Evolutionary conservation across 306 rosid species (phyloP).

Genomic region (barrel medic (Medicago truncatula)): DNA sequence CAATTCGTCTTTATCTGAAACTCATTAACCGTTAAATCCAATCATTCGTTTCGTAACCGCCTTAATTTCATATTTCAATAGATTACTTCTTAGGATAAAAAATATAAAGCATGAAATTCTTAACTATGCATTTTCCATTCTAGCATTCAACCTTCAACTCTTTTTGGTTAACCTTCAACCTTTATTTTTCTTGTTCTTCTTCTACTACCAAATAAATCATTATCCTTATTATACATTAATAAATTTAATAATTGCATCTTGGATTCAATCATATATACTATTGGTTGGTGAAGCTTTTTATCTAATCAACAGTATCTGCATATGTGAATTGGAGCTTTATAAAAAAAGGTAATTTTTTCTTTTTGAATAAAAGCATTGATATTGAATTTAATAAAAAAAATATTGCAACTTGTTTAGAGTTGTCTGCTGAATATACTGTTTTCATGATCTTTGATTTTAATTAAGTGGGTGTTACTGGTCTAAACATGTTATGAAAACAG

Average conservation of each 20-base stretch:
- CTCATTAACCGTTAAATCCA: too few species aligned
- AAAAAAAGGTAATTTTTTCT: conserved; percentile 31
- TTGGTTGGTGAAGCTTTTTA: conserved; percentile 39
- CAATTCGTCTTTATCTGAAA: too few species aligned
- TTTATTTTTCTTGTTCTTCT: neutral
- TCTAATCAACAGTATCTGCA: conserved; percentile 37
- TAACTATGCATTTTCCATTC: neutral
- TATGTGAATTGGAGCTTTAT: conserved; percentile 37
- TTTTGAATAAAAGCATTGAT: conserved; percentile 42
- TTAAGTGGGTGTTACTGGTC: conserved; percentile 45
- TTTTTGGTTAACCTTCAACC: neutral
- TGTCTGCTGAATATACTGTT: conserved; percentile 31
- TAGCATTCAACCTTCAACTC: neutral
- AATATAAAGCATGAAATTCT: too few species aligned
- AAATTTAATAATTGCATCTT: conserved; percentile 29
- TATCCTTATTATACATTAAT: neutral
- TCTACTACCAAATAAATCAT: conserved; percentile 7
- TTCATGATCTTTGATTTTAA: conserved; percentile 28
- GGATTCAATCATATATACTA: conserved; percentile 32
- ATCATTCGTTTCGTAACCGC: neutral
- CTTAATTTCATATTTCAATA: neutral
- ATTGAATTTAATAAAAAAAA: conserved; percentile 22
- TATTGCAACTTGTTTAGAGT: conserved; percentile 36
- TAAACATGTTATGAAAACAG: conserved; percentile 19
- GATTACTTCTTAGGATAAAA: neutral